These are phyloP conservation scores for Xylaria scruposa DNA, from an alignment of 495 filamentous ascomycete genomes.

Conservation along the genomic window DNA sequence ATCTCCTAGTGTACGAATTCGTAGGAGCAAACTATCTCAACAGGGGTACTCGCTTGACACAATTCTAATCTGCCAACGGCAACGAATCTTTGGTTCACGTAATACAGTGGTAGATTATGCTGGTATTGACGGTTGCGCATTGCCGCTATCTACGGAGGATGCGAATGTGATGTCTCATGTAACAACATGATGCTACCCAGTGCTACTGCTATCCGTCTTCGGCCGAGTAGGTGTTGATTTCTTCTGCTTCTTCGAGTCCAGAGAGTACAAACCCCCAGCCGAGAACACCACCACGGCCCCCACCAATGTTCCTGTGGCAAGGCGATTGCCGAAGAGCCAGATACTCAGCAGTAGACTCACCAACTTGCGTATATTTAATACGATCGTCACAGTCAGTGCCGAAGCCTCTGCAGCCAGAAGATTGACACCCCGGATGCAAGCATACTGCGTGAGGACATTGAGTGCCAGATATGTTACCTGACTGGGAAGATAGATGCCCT, in stretches of 20 bases:
- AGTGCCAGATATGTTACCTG: constrained; percentile 74
- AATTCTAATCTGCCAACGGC: neutral
- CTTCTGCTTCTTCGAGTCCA: constrained; percentile 62
- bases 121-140: neutral
- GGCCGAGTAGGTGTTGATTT: constrained; percentile 27
- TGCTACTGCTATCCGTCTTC: constrained; percentile 32
- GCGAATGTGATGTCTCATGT: neutral
- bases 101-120: neutral
- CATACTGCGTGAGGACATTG: constrained; percentile 91
- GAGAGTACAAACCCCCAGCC: constrained; percentile 86
- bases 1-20: neutral
- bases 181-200: constrained; percentile 29
- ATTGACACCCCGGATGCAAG: constrained; percentile 95
- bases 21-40: neutral
- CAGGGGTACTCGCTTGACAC: neutral
- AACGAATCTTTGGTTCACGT: neutral
- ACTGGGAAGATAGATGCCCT: constrained; percentile 63
- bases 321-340: constrained; percentile 86
- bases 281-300: constrained; percentile 87
- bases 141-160: neutral
- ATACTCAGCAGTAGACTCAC: constrained; percentile 89
- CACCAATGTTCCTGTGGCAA: constrained; percentile 74
- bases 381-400: constrained; percentile 93
- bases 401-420: constrained; percentile 83
- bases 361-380: constrained; percentile 94